A percentile compares a stretch with the other conserved stretches of the same genome.
Evolutionary conservation across 2,329 filamentous ascomycete genomes (phyloP).

Genomic region (Colletotrichum graminicola): DNA sequence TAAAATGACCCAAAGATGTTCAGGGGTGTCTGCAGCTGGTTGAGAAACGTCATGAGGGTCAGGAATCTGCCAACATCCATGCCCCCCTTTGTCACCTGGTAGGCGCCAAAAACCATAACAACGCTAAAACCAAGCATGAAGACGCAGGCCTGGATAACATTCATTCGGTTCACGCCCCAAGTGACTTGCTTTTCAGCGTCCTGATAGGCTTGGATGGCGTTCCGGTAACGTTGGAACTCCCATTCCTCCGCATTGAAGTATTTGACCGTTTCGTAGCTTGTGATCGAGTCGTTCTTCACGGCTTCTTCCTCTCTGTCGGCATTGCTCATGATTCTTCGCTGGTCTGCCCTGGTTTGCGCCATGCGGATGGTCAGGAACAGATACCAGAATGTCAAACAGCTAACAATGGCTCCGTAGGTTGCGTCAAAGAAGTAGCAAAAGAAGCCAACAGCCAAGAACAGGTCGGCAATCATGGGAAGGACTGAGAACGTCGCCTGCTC

Average conservation of each 20-base stretch:
- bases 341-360: conserved; percentile 91
- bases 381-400: conserved; percentile 94
- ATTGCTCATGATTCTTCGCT: conserved; percentile 94
- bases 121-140: conserved; percentile 83
- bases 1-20: conserved; percentile 97
- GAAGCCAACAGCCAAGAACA: conserved; percentile 86
- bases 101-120: conserved; percentile 80
- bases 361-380: conserved; percentile 96
- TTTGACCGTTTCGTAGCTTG: conserved; percentile 96
- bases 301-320: conserved; percentile 95
- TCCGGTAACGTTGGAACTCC: conserved; percentile 79
- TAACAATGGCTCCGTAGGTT: conserved; percentile 85
- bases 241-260: conserved; percentile 89
- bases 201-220: conserved; percentile 79
- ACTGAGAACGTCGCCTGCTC: conserved; percentile 98
- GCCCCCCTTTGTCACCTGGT: conserved; percentile 77
- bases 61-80: conserved; percentile 79
- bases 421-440: conserved; percentile 82
- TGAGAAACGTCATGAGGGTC: conserved; percentile 79
- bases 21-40: conserved; percentile 82
- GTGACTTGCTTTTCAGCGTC: conserved; percentile 81
- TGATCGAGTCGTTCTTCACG: conserved; percentile 98
- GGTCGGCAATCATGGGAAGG: conserved; percentile 92
- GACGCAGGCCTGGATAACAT: conserved; percentile 82
- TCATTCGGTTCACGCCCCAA: conserved; percentile 82